phyloP scores from a whole-genome alignment of 345 rosid genomes.

The Salix dunnii region DNA sequence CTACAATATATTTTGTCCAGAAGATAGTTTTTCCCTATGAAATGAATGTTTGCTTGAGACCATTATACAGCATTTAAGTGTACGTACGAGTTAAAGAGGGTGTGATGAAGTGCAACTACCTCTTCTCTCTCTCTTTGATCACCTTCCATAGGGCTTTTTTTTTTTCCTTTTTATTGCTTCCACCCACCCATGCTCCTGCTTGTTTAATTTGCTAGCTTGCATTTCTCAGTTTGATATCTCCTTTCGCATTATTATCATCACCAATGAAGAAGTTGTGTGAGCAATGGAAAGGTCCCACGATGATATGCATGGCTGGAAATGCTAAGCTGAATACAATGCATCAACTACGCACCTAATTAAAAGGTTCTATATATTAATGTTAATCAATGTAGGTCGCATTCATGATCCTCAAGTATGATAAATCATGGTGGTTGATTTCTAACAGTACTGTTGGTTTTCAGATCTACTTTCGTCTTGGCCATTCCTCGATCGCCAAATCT shows the following conservation, averaged over 20 bases:
- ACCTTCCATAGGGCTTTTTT: slow-evolving; percentile 15
- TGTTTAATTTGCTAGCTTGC: slow-evolving; percentile 10
- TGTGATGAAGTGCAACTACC: slow-evolving; percentile 30
- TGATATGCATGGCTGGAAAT: slow-evolving; percentile 12
- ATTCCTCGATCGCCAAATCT: background rate
- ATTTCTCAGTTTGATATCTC: background rate
- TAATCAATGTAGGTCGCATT: slow-evolving; percentile 33
- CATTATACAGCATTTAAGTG: slow-evolving; percentile 31
- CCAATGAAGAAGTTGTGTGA: slow-evolving; percentile 11
- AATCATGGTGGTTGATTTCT: background rate
- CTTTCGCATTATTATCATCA: background rate
- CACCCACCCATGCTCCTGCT: slow-evolving; percentile 26
- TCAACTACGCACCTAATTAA: slow-evolving; percentile 20
- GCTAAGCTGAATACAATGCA: slow-evolving; percentile 16
- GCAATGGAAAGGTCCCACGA: slow-evolving; percentile 25
- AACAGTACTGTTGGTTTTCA: background rate
- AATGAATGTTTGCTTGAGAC: slow-evolving; percentile 49
- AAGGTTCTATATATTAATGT: slow-evolving; percentile 12
- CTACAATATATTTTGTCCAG: background rate
- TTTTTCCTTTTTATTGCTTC: slow-evolving; percentile 35
- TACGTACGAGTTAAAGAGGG: slow-evolving; percentile 23
- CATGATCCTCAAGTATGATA: slow-evolving; percentile 3
- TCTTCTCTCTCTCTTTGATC: slow-evolving; percentile 2
- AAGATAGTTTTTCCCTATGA: slow-evolving; percentile 20
- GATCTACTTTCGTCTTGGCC: background rate